Base-by-base conservation (phyloP, 352 stramenopile genomes). In the Thalassiosira ordinaria region DNA sequence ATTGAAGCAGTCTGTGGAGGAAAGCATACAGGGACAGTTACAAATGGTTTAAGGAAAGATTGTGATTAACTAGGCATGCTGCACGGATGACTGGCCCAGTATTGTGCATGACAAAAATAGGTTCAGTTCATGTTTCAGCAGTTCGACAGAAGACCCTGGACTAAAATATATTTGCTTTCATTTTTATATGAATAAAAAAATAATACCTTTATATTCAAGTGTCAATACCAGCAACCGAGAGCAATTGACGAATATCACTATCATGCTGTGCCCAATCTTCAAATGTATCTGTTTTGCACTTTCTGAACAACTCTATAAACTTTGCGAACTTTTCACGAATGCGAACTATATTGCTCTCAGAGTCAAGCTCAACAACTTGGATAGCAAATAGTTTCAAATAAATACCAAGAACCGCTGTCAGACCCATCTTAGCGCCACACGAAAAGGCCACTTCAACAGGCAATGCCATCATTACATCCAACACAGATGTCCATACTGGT, bases 321-420 rank as follows among this genome's bases (percentile, higher is more conserved):
- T 75, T 74, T 4, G 49, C 60, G 31, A 88, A 57, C 46, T 88
- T 89, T 13, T 60, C 47, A 20, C 77, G 64, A 16, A 78, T 75
- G 0, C 82, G 57, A 31, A 56, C 64, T 9, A 79, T 65, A 29
- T 75, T 68, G 29, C 59, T 72, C 39, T 91, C 82, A 13, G 72
- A 61, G n/a, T 61, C 70, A 59, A 85, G 69, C 26, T 87, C 65
- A 14, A 82, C 66, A 16, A 71, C 74, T 35, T 93, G 88, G 49
- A 86, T 61, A 20, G 53, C 63, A 61, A 93, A 76, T 3, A 93
- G 78, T 62, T 72, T 85, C 26, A 91, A 26, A 68, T 87, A 91
- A 5, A 66, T 16, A 22, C 68, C 74, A 6, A 93, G 26, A 53
- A 93, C 70, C 26, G 77, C 60, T 20, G 57, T 24, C 18, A 90